These are phyloP conservation scores for Dendrobium nobile DNA, from an alignment of 106 monocot genomes.

Conservation along the genomic window DNA sequence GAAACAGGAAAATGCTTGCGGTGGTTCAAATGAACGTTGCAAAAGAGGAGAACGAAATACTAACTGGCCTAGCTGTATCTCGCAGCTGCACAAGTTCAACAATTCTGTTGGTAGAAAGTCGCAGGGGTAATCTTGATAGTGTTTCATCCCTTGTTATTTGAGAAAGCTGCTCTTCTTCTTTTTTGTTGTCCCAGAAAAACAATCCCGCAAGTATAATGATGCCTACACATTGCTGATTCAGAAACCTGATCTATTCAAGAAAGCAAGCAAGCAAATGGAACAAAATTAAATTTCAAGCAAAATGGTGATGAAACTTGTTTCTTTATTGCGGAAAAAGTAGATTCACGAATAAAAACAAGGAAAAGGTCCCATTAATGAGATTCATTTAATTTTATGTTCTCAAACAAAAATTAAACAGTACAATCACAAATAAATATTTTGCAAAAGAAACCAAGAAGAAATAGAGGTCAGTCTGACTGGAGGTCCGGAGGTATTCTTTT, in stretches of 20 bases:
- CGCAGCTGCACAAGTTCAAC: constrained; percentile 92
- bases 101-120: constrained; percentile 87
- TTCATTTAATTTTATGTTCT: too few species aligned
- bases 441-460: too few species aligned
- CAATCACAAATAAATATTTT: too few species aligned
- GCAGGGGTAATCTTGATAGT: constrained; percentile 86
- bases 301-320: too few species aligned
- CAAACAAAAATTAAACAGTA: too few species aligned
- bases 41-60: constrained; percentile 18
- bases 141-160: constrained; percentile 90
- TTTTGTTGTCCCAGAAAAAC: constrained; percentile 92
- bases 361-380: too few species aligned
- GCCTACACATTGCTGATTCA: constrained; percentile 81
- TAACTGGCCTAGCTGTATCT: constrained; percentile 80
- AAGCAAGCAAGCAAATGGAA: background rate
- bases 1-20: background rate
- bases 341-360: too few species aligned
- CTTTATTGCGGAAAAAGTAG: too few species aligned
- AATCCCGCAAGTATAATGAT: constrained; percentile 82
- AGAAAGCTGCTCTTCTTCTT: constrained; percentile 87
- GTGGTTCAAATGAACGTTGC: background rate
- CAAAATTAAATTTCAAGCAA: background rate
- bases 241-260: constrained; percentile 65
- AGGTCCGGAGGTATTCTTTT: too few species aligned
- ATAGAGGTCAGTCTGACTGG: too few species aligned